Base-by-base conservation (phyloP, 768 basidiomycete genomes). In the Leccinum rimulosum region DNA sequence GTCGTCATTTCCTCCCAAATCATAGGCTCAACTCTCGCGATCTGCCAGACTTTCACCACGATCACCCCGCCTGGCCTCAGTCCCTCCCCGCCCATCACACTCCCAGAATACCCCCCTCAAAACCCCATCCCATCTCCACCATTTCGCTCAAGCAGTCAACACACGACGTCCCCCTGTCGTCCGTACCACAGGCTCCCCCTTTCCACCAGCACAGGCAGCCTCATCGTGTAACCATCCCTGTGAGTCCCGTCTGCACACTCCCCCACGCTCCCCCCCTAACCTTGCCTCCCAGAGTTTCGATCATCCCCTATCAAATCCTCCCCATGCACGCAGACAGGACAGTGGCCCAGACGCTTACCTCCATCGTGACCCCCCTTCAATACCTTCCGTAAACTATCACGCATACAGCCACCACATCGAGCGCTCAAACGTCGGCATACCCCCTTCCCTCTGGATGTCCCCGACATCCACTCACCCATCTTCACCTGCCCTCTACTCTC, bases 401-500 rank as follows among this genome's bases (percentile, higher is more conserved):
- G 57, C 64, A 48, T 73, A 71, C 58, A 61, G 55, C 56, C 60
- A 68, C 55, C 66, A 77, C 64, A 70, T 75, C 68, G 84, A 86
- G 66, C 84, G 81, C 66, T 79, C 80, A 50, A 75, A 77, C 61
- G 66, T 78, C 35, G 81, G 82, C 56, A 75, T 91, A 48, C 87
- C 86, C 50, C 89, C 91, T 3, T 89, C 90, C 43, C 74, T 92
- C 43, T 93, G 90, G 91, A 92, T 93, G 91, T 91, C 91, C 12
- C 82, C 89, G 50, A 75, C 83, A 6, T 80, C 81, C 43, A 70
- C 83, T 9, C 72, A 81, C 14, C 75, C 81, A 4, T 69, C 79
- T 22, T 76, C 81, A 30, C 75, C 81, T 7, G 69, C 77, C 60
- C 63, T 70, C 52, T 76, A 76, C 66, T 71, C 75, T 58, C 71